These are phyloP conservation scores for Leptographium radiaticola DNA, from an alignment of 2,329 filamentous ascomycete genomes.

Conservation along the genomic window DNA sequence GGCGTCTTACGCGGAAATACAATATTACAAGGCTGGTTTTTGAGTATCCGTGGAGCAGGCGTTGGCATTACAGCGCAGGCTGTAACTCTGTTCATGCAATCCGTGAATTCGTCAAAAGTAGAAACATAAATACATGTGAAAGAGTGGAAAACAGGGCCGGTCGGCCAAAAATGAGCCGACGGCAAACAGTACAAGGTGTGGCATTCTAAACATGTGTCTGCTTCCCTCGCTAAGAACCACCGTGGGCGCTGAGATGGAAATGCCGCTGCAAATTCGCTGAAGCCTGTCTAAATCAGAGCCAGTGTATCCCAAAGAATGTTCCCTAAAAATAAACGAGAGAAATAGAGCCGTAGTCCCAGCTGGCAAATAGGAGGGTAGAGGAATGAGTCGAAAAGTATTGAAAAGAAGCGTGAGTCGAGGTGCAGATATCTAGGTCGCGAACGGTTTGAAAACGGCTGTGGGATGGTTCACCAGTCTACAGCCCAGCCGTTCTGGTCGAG, in stretches of 20 bases:
- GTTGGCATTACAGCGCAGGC: no score
- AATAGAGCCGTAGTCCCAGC: background rate
- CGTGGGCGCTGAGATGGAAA: background rate
- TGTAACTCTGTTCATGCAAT: background rate
- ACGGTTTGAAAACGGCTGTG: background rate
- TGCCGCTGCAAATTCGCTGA: background rate
- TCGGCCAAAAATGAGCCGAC: no score
- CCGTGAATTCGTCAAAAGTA: no score
- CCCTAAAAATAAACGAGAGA: background rate
- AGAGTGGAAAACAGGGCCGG: background rate
- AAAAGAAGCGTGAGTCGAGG: background rate
- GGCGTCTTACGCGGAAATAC: background rate
- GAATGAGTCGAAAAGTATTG: background rate
- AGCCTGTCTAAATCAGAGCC: background rate
- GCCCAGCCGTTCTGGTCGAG: conserved; percentile 82
- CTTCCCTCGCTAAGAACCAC: no score
- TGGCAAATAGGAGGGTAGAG: background rate
- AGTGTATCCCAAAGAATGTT: background rate
- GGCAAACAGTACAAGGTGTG: no score
- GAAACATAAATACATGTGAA: no score
- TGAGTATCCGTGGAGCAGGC: no score
- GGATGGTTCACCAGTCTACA: conserved; percentile 58
- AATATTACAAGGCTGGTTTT: no score
- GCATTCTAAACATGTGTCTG: background rate
- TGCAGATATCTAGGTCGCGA: background rate